A percentile compares a stretch with the other conserved stretches of the same genome.
Evolutionary conservation across 805 yeast species (phyloP).

Genomic region (Dipodascus albidus): DNA sequence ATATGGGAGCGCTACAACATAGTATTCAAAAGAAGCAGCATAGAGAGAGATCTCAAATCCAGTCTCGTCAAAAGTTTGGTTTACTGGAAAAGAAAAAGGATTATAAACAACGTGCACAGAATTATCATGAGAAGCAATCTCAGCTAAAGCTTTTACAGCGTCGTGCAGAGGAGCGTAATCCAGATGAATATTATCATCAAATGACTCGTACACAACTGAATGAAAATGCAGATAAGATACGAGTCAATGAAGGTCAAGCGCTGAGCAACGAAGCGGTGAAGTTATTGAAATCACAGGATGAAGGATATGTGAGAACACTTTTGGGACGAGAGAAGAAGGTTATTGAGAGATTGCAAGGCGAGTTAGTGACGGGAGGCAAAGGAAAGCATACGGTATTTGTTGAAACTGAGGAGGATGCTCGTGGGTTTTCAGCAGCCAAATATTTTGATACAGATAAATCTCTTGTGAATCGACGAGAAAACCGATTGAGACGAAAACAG

Average conservation of each 20-base stretch:
- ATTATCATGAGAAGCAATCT: conserved; percentile 47
- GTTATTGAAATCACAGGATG: conserved; percentile 82
- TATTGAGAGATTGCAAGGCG: conserved; percentile 41
- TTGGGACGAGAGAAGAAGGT: conserved; percentile 57
- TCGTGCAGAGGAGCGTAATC: conserved; percentile 68
- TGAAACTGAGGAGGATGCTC: conserved; percentile 44
- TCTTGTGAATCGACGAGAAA: conserved; percentile 53
- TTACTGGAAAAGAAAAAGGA: conserved; percentile 89
- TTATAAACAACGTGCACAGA: conserved; percentile 56
- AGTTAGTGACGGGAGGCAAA: conserved; percentile 27
- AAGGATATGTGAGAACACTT: conserved; percentile 70
- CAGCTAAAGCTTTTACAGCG: conserved; percentile 56
- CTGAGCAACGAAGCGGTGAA: conserved; percentile 66
- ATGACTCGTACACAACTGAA: conserved; percentile 70
- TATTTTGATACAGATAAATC: conserved; percentile 61
- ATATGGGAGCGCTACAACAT: conserved; percentile 31
- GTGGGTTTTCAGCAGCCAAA: conserved; percentile 48
- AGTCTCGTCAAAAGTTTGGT: conserved; percentile 63
- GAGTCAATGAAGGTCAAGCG: conserved; percentile 43
- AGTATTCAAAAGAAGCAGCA: conserved; percentile 95
- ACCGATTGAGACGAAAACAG: conserved; percentile 56
- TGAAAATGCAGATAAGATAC: conserved; percentile 50
- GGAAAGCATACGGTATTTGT: conserved; percentile 85
- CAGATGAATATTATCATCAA: conserved; percentile 94
- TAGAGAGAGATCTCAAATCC: conserved; percentile 83